Evolutionary conservation across 2,329 filamentous ascomycete genomes (phyloP).

Genomic region (Venturia pyrina): DNA sequence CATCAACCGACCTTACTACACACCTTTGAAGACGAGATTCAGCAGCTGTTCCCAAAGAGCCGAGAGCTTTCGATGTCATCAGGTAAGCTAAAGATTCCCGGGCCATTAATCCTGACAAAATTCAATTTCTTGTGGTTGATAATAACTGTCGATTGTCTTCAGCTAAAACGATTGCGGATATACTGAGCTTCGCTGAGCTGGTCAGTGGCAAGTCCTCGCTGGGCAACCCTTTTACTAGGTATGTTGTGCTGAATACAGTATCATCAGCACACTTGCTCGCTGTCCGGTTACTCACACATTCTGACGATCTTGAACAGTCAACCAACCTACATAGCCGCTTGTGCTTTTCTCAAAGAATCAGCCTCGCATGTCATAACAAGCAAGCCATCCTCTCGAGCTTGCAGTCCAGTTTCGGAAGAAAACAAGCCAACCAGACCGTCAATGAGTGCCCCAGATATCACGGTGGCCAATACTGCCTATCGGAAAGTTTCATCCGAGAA

Average conservation of each 20-base stretch:
- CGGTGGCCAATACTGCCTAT: neutral
- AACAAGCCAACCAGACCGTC: slow-evolving; percentile 12
- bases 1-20: slow-evolving; percentile 77
- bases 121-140: too few relatives aligned
- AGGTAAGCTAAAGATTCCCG: too few relatives aligned
- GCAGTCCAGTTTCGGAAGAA: slow-evolving; percentile 28
- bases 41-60: slow-evolving; percentile 69
- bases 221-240: slow-evolving; percentile 70
- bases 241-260: slow-evolving; percentile 4
- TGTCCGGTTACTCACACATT: neutral
- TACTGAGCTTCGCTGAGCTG: slow-evolving; percentile 73
- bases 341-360: slow-evolving; percentile 78
- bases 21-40: slow-evolving; percentile 58
- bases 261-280: neutral
- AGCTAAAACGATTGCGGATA: slow-evolving; percentile 85
- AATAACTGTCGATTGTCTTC: too few relatives aligned
- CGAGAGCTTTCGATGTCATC: slow-evolving; percentile 77
- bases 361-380: slow-evolving; percentile 56
- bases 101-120: too few relatives aligned
- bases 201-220: slow-evolving; percentile 80
- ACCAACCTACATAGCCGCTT: slow-evolving; percentile 84
- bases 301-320: slow-evolving; percentile 42
- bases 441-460: neutral
- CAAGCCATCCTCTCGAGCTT: slow-evolving; percentile 51
- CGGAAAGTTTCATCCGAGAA: slow-evolving; percentile 4